A percentile compares a stretch with the other conserved stretches of the same genome.
phyloP scores from a whole-genome alignment of 176 grass and related monocot genomes.

The Tuctoria greenei region DNA sequence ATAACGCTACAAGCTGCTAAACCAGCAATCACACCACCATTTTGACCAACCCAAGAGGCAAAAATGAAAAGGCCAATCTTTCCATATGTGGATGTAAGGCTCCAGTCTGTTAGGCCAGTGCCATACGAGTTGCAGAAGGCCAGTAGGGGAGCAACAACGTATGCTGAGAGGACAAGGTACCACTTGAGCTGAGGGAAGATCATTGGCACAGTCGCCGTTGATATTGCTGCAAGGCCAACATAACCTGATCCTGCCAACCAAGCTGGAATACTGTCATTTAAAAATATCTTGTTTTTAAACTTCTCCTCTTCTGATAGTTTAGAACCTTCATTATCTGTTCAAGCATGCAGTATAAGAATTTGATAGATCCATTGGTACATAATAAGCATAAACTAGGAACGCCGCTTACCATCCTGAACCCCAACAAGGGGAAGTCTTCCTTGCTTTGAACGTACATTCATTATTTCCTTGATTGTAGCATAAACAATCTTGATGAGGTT shows the following conservation, averaged over 20 bases:
- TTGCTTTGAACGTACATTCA: slow-evolving; percentile 52
- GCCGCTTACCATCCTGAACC: slow-evolving; percentile 25
- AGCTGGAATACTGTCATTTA: slow-evolving; percentile 69
- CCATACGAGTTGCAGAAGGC: slow-evolving; percentile 94
- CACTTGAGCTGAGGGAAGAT: slow-evolving; percentile 86
- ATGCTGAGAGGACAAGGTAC: slow-evolving; percentile 69
- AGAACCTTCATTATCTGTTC: slow-evolving; percentile 50
- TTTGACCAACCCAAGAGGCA: slow-evolving; percentile 59
- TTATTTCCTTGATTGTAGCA: slow-evolving; percentile 65
- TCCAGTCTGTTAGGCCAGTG: slow-evolving; percentile 80
- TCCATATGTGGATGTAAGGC: slow-evolving; percentile 70
- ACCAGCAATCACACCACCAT: slow-evolving; percentile 77
- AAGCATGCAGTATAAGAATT: slow-evolving; percentile 9
- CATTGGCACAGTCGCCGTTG: slow-evolving; percentile 61
- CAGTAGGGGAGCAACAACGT: slow-evolving; percentile 67
- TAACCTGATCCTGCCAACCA: slow-evolving; percentile 72
- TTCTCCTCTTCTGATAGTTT: slow-evolving; percentile 51
- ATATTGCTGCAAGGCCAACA: slow-evolving; percentile 64
- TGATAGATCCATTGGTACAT: slow-evolving; percentile 8
- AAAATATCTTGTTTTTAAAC: slow-evolving; percentile 54
- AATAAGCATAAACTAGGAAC: background rate
- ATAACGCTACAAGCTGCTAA: slow-evolving; percentile 79
- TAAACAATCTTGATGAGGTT: slow-evolving; percentile 82
- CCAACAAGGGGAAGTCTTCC: slow-evolving; percentile 44
- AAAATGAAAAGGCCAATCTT: slow-evolving; percentile 90